Evolutionary conservation across 2,329 filamentous ascomycete species (phyloP).

Genomic region (Periconia sp.): DNA sequence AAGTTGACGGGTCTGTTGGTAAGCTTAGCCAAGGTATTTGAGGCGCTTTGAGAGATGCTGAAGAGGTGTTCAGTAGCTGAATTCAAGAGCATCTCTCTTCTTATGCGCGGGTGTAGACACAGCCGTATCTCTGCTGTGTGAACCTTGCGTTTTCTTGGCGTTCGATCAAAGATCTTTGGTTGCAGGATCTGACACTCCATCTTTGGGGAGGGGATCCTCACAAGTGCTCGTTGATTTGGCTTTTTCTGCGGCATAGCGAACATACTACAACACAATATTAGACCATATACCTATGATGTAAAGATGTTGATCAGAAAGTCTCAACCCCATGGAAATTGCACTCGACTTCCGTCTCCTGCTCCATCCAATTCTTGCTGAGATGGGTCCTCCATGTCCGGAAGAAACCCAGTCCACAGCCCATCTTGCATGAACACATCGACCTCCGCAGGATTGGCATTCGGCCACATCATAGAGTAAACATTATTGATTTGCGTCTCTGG

Average conservation of each 20-base stretch:
- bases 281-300: no score
- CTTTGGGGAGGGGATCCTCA: no score
- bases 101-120: no score
- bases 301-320: not conserved
- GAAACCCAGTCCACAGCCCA: conserved; percentile 19
- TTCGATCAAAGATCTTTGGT: not conserved
- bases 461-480: conserved; percentile 25
- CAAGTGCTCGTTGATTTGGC: no score
- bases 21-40: conserved; percentile 20
- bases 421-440: conserved; percentile 23
- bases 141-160: no score
- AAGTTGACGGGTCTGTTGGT: conserved; percentile 29
- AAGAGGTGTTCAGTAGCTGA: no score
- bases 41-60: no score
- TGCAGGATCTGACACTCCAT: no score
- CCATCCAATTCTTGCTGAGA: conserved; percentile 1
- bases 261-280: no score
- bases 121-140: no score
- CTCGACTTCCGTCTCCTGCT: not conserved
- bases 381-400: conserved; percentile 4
- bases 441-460: conserved; percentile 18
- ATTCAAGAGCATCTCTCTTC: no score
- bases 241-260: no score
- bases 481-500: conserved; percentile 23
- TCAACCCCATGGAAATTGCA: conserved; percentile 6